Conservation (phyloP, 805 yeast species). For the Candida xyloterini region DNA sequence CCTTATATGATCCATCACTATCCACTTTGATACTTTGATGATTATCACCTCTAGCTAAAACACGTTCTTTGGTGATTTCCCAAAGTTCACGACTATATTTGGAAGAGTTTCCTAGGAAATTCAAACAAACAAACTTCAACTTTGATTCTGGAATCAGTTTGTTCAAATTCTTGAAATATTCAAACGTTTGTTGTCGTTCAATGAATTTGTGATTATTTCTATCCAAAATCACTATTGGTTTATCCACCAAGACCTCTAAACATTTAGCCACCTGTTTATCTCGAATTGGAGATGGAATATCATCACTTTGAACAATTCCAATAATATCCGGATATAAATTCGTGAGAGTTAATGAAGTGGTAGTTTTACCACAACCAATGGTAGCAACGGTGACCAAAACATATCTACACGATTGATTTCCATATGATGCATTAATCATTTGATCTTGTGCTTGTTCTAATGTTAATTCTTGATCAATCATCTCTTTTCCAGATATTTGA, state of each 20-base stretch:
- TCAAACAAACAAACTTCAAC: constrained; percentile 62
- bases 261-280: constrained; percentile 47
- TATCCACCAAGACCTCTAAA: constrained; percentile 38
- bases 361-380: constrained; percentile 93
- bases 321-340: constrained; percentile 54
- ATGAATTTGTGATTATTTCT: constrained; percentile 73
- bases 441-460: constrained; percentile 32
- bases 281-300: constrained; percentile 49
- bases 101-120: constrained; percentile 47
- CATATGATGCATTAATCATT: constrained; percentile 22
- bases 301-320: constrained; percentile 82
- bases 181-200: constrained; percentile 68
- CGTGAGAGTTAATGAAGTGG: constrained; percentile 61
- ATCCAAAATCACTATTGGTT: constrained; percentile 65
- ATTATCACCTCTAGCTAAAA: constrained; percentile 72
- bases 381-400: constrained; percentile 82
- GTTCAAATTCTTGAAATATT: constrained; percentile 44
- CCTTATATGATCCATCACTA: constrained; percentile 44
- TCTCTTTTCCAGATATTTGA: constrained; percentile 58
- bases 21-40: constrained; percentile 75
- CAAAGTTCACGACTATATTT: constrained; percentile 35
- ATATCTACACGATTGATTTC: constrained; percentile 45
- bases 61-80: constrained; percentile 56
- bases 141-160: constrained; percentile 43
- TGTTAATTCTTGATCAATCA: constrained; percentile 42